Base-by-base conservation (phyloP, 2,329 filamentous ascomycete genomes). In the Pseudodiploospora longispora region DNA sequence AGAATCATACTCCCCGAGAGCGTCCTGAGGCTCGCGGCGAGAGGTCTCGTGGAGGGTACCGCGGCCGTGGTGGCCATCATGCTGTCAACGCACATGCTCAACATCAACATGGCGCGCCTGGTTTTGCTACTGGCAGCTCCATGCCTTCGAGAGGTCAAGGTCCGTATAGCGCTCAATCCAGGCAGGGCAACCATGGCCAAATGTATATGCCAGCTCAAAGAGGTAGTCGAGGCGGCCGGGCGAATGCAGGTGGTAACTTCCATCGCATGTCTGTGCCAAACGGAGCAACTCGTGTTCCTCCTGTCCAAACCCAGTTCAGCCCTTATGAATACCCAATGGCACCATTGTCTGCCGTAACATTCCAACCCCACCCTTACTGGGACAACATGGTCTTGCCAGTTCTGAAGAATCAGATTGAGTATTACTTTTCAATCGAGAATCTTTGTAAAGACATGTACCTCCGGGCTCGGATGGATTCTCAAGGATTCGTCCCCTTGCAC, bases 401-500 rank as follows among this genome's bases (percentile, higher is more conserved):
- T 38, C 60, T 79, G 40, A 71, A 66, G 43, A 61, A 60, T 51
- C 69, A 76, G 59, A 76, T 89, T 33, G 88, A 95, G 58, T 98
- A 96, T 70, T 98, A 98, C 66, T 95, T 98, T 67, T 97, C 91
- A 0, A 78, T 95, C 29, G 87, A 96, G 58, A 98, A 98, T 61
- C 75, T 97, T 40, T 86, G 87, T 74, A 96, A 95, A 66, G 93
- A 98, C 59, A 75, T 87, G 58, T 97, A 82, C 64, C 74, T 98
- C 47, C 83, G 93, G 46, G 82, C 80, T 57, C 83, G 90, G 55
- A 97, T 98, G 93, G 91, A 98, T 60, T 87, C 85, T 1, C 87
- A 97, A 62, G 93, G 93, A 12, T 97, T 90, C 58, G 90, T 96
- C 10, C 82, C 80, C 41, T 69, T 98, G 41, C 74, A 76, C 31